Base-by-base conservation (phyloP, 1,139 yeast genomes). In the Candida dubliniensis region DNA sequence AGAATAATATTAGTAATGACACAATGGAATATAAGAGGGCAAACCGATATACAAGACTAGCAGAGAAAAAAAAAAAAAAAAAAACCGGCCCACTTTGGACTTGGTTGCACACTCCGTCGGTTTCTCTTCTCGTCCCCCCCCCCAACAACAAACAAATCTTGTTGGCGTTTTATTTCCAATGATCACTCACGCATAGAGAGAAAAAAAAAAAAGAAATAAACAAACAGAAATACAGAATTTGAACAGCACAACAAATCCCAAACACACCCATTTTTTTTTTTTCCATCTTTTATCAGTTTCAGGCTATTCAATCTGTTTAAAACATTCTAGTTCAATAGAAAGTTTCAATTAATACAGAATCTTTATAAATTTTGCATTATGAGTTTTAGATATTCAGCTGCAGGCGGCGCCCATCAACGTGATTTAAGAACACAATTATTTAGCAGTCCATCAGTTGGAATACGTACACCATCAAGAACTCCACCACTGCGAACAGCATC, bases 371-470 rank as follows among this genome's bases (percentile, higher is more conserved):
- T 23, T 30, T 3, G 7, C 30, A 43, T 32, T 13, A 64, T 66
- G 71, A 58, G 64, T 38, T 64, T 67, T 23, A 53, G 71, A 51
- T 68, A 67, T 49, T 59, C 77, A 9, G 63, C 65, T 42, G 62
- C 65, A 41, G 63, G 59, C 31, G 69, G 70, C 38, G 72, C 75
- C 30, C 76, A 74, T 48, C 77, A 74, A 50, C 59, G 78, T 46
- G 80, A 75, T 46, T 57, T 67, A 43, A 58, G 81, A 42, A 76
- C 81, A 2, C 77, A 74, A 51, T 61, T 76, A 35, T 76, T 76
- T 31, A 56, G 64, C 11, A 52, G 64, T 2, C 63, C 67, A 23
- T 60, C 66, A n/a, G 60, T 58, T 23, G 61, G 64, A 27, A 48
- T 48, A 32, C 44, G 60, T 30, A 43, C 47, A 27, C 47, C 49